These are phyloP conservation scores for Lactifluus pinguis DNA, from an alignment of 768 basidiomycete species.

Conservation along the genomic window DNA sequence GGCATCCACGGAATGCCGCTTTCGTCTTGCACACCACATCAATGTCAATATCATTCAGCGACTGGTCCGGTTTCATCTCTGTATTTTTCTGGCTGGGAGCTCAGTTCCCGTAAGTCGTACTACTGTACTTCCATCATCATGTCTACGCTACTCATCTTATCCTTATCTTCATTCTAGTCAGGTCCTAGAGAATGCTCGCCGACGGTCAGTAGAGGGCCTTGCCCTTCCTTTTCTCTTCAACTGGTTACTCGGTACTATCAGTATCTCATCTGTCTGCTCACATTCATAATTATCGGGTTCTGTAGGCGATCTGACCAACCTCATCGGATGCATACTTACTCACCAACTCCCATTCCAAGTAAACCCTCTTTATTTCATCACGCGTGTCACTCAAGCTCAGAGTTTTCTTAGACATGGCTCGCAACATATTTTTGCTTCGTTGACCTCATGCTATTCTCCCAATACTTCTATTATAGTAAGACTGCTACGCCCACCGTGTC, in stretches of 20 bases:
- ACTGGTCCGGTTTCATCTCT: conserved; percentile 59
- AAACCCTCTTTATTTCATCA: conserved; percentile 18
- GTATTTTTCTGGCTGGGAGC: conserved; percentile 79
- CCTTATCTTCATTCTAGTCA: conserved; percentile 41
- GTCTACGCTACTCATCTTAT: not conserved
- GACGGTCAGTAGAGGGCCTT: conserved; percentile 80
- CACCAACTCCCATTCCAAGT: conserved; percentile 94
- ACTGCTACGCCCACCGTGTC: conserved; percentile 28
- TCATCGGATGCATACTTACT: conserved; percentile 86
- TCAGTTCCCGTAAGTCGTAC: conserved; percentile 69
- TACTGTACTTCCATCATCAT: not conserved
- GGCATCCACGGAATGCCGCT: not conserved
- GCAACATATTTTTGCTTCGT: conserved; percentile 86
- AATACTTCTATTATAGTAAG: conserved; percentile 70
- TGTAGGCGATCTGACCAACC: conserved; percentile 84
- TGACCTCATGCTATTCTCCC: conserved; percentile 64
- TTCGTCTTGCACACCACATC: conserved; percentile 13
- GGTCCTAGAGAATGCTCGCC: conserved; percentile 66
- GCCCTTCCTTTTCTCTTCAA: conserved; percentile 89
- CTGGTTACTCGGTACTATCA: conserved; percentile 74
- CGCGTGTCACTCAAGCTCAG: conserved; percentile 9
- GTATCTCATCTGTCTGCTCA: not conserved
- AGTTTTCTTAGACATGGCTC: conserved; percentile 60
- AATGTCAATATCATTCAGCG: conserved; percentile 37
- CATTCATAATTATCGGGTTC: not conserved